phyloP scores from a whole-genome alignment of 352 stramenopile species.

The Globisporangium yorkense region DNA sequence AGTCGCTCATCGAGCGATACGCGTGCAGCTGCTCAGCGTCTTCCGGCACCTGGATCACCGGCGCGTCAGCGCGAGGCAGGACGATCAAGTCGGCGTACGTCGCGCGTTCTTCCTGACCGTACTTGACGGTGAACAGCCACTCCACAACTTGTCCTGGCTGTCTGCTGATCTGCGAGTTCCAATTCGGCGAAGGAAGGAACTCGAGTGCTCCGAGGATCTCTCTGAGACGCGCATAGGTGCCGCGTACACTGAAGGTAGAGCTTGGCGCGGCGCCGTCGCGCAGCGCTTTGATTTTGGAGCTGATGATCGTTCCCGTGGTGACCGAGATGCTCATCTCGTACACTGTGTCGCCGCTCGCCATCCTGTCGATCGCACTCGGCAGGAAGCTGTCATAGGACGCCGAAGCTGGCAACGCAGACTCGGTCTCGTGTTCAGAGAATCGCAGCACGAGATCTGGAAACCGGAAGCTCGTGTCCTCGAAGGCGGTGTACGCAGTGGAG shows the following conservation, averaged over 20 bases:
- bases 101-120: conserved; percentile 14
- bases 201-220: conserved; percentile 19
- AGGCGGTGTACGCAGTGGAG: conserved; percentile 19
- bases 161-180: conserved; percentile 28
- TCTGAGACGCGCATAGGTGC: conserved; percentile 14
- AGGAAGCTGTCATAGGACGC: background rate
- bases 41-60: conserved; percentile 36
- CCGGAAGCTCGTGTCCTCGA: conserved; percentile 37
- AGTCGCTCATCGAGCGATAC: conserved; percentile 29
- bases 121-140: conserved; percentile 38
- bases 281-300: background rate
- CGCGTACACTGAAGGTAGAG: conserved; percentile 5
- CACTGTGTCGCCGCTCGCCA: background rate
- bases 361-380: background rate
- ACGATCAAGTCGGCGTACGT: conserved; percentile 36
- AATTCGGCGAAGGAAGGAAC: conserved; percentile 43
- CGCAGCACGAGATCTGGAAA: conserved; percentile 32
- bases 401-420: background rate
- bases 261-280: too few species aligned
- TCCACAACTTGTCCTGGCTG: conserved; percentile 21
- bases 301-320: background rate
- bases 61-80: conserved; percentile 20
- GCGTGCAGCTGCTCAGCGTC: conserved; percentile 15
- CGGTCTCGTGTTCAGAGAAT: conserved; percentile 2
- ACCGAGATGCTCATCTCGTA: background rate